These are phyloP conservation scores for Pseudogymnoascus sp. DNA, from an alignment of 2,329 filamentous ascomycete species.

Conservation along the genomic window DNA sequence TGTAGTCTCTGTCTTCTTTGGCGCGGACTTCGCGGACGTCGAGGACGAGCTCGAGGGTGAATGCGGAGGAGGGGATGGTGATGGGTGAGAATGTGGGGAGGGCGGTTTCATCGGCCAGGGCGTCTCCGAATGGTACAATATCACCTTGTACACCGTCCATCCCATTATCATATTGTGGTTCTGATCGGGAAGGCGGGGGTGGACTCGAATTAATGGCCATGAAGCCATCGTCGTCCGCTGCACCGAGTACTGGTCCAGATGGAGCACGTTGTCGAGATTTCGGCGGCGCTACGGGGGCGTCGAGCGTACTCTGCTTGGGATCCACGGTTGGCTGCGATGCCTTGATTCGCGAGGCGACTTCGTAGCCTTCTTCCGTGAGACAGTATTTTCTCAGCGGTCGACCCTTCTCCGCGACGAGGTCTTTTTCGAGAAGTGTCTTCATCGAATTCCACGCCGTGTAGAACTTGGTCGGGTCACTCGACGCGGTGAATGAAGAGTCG, in stretches of 20 bases:
- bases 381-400: constrained; percentile 61
- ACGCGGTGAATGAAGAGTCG: constrained; percentile 64
- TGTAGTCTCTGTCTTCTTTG: constrained; percentile 68
- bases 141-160: not conserved
- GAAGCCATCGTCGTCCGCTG: constrained; percentile 6
- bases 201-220: constrained; percentile 14
- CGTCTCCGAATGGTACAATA: constrained; percentile 23
- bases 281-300: constrained; percentile 3
- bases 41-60: constrained; percentile 65
- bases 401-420: constrained; percentile 65
- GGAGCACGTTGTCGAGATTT: not conserved
- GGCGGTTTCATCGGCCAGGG: constrained; percentile 15
- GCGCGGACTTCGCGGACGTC: constrained; percentile 70
- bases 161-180: not conserved
- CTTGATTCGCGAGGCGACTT: constrained; percentile 60
- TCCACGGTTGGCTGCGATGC: constrained; percentile 35
- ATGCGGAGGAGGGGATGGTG: constrained; percentile 54
- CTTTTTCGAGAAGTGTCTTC: constrained; percentile 66
- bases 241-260: not conserved
- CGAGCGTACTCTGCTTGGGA: constrained; percentile 16
- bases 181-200: not conserved
- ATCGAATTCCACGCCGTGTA: constrained; percentile 82
- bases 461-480: constrained; percentile 59
- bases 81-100: constrained; percentile 48
- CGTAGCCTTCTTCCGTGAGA: constrained; percentile 72